Evolutionary conservation across 2,329 filamentous ascomycete species (phyloP), one percentile per base, ranked within the genome.

Genomic region (Magnaporthiopsis rhizophila): DNA sequence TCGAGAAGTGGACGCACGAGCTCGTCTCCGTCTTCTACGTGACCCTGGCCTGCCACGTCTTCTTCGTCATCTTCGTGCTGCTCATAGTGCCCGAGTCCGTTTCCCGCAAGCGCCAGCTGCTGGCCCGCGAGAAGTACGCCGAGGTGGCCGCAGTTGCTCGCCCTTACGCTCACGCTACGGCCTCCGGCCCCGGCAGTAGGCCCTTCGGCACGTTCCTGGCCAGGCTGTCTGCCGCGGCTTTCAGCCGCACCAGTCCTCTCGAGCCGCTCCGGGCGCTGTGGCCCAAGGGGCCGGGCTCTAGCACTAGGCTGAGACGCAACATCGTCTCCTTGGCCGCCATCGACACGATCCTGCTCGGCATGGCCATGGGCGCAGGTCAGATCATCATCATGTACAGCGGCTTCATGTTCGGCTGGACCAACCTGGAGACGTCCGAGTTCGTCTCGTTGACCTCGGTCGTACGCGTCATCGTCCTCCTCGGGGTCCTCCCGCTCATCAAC

Each of bases 21-120:
- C 81, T 96, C 21, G 74, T 97, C 8, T 84, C 86, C n/a, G 84
- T 96, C 60, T 98, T 99, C 74, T 97, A 96, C 73, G 80, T 92
- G 56, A 87, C 89, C 0, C 75, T 97, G 15, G 86, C 77, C 3
- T 89, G 89, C 65, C 91, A 97, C 72, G 64, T 83, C 2, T 77
- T 87, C 65, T 97, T 96, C 77, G 86, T 96, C 62, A 45, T 89
- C 1, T 90, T 90, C 71, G 79, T 96, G 34, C 73, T 83, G 6
- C 80, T 95, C 59, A 69, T 90, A 36, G 82, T 96, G 2, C 95
- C 95, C 0, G 95, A 99, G 72, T 97, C 93, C 0, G 77, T 98
- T 0, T 90, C 90, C 9, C 84, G 86, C 72, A 85, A 86, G 65
- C 86, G 90, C 6, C 92, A 94, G 74, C 72, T 83, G 34, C 75